These are phyloP conservation scores for Quercus rubra DNA, from an alignment of 306 rosid genomes.

Conservation along the genomic window DNA sequence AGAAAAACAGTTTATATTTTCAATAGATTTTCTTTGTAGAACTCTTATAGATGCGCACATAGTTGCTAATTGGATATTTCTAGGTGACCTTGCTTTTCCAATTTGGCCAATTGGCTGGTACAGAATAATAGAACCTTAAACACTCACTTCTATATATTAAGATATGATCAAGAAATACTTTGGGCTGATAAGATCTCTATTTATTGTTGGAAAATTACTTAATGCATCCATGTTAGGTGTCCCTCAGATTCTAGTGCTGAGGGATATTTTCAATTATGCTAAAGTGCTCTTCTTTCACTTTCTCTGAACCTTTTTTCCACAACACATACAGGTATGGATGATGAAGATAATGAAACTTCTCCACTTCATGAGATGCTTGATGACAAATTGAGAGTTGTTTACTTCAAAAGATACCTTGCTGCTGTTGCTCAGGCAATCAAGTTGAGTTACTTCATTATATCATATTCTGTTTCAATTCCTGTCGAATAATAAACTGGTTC, in stretches of 20 bases:
- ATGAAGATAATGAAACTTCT: constrained; percentile 54
- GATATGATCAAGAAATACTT: background rate
- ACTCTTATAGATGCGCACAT: background rate
- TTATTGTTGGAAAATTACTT: background rate
- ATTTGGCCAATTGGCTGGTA: background rate
- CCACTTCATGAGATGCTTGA: constrained; percentile 72
- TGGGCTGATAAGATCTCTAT: background rate
- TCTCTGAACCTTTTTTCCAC: background rate
- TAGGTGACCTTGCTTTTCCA: background rate
- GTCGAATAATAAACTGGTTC: background rate
- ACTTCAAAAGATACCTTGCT: constrained; percentile 62
- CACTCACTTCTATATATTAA: background rate
- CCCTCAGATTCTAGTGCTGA: background rate
- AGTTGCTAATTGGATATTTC: background rate
- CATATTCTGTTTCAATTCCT: background rate
- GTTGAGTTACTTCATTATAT: constrained; percentile 44
- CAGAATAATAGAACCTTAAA: background rate
- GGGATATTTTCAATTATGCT: background rate
- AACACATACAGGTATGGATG: constrained; percentile 81
- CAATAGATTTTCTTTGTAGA: background rate
- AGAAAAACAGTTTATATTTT: background rate
- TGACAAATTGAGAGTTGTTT: constrained; percentile 76
- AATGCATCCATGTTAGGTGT: too few relatives aligned
- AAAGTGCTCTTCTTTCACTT: background rate
- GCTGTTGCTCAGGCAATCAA: constrained; percentile 73